A percentile compares a stretch with the other conserved stretches of the same genome.
These are phyloP conservation scores for Vinca major DNA, from an alignment of 305 asterid genomes.

Conservation along the genomic window DNA sequence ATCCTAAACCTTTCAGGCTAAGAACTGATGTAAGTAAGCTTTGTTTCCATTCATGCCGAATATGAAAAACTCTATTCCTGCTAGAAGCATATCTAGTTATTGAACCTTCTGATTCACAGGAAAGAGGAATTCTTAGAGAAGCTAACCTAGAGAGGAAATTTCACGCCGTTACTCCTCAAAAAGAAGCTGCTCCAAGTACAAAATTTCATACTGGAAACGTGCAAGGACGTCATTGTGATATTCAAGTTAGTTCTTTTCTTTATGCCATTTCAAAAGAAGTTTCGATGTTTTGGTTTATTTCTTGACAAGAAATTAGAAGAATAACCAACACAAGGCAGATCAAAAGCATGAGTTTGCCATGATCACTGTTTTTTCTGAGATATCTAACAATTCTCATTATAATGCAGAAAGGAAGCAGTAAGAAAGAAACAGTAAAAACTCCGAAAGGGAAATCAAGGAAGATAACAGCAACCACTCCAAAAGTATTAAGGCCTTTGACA, in stretches of 20 bases:
- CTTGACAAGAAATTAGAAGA: not conserved
- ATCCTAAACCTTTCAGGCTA: constrained; percentile 87
- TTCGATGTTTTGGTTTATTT: not conserved
- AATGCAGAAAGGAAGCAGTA: constrained; percentile 37
- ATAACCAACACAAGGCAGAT: not conserved
- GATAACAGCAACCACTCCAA: constrained; percentile 22
- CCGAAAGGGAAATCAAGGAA: constrained; percentile 26
- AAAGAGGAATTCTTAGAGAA: constrained; percentile 80
- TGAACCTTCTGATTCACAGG: constrained; percentile 38
- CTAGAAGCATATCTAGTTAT: not conserved
- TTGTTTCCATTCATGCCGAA: not conserved
- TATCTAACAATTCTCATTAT: constrained; percentile 4
- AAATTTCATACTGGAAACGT: constrained; percentile 25
- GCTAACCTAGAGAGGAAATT: constrained; percentile 52
- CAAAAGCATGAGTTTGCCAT: not conserved
- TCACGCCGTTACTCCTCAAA: constrained; percentile 18
- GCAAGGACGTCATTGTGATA: constrained; percentile 33
- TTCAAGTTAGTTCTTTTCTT: constrained; percentile 22
- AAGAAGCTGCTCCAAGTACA: constrained; percentile 23
- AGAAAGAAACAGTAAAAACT: constrained; percentile 15
- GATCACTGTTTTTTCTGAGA: constrained; percentile 7
- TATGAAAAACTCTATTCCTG: not conserved
- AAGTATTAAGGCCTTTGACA: constrained; percentile 14
- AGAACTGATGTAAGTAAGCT: constrained; percentile 66
- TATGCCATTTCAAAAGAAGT: too few species aligned